phyloP scores from a whole-genome alignment of 352 stramenopile genomes.

The Thraustochytrium sp. region DNA sequence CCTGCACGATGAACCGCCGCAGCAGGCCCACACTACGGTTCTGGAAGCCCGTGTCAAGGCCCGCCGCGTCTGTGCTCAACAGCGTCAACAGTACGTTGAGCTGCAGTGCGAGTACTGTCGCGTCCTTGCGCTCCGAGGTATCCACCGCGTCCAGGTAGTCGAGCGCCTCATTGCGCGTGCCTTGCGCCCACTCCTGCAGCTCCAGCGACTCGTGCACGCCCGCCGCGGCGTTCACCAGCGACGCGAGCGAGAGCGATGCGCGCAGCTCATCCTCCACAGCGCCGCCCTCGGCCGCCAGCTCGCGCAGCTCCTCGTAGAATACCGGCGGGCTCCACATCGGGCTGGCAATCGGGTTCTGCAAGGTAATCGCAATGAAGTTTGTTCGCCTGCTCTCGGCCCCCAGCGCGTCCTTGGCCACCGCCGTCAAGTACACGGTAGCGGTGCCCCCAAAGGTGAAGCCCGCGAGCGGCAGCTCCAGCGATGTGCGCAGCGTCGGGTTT shows the following conservation, averaged over 20 bases:
- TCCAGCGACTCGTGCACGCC: no score
- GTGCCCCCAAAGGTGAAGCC: background rate
- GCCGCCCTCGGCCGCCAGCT: background rate
- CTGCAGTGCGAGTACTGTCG: background rate
- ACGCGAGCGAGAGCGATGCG: background rate
- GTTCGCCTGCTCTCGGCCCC: background rate
- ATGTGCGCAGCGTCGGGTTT: background rate
- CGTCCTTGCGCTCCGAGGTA: background rate
- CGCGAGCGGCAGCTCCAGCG: background rate
- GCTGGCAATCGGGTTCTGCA: constrained; percentile 10
- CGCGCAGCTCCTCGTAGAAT: background rate
- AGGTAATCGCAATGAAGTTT: background rate
- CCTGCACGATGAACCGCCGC: background rate
- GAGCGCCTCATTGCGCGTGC: background rate
- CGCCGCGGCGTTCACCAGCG: background rate
- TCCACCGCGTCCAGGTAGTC: background rate
- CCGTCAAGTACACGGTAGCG: background rate
- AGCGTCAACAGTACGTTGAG: background rate
- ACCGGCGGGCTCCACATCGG: background rate
- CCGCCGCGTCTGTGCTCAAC: background rate
- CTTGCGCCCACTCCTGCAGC: background rate
- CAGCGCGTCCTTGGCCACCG: background rate
- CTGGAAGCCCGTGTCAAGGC: constrained; percentile 1
- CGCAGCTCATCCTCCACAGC: background rate
- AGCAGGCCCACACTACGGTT: background rate